These are phyloP conservation scores for Pachysandra terminalis DNA, from an alignment of 164 flowering plant species.

Conservation along the genomic window DNA sequence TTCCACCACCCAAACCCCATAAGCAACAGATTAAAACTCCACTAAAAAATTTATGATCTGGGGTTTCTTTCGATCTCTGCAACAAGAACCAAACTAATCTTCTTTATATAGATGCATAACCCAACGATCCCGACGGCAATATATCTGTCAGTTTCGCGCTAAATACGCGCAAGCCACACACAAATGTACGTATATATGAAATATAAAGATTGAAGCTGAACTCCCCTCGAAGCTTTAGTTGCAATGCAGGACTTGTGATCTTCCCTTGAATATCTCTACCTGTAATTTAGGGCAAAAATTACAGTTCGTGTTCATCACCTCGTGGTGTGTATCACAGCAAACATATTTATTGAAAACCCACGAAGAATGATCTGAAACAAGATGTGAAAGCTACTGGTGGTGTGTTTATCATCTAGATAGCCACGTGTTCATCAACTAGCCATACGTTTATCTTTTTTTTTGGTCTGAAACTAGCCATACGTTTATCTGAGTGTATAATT, in stretches of 20 bases:
- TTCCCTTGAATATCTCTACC: neutral
- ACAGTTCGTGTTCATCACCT: neutral
- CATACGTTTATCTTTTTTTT: no score
- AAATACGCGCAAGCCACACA: neutral
- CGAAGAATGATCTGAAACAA: no score
- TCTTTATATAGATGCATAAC: neutral
- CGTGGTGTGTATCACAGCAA: no score
- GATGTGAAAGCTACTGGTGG: no score
- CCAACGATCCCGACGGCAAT: neutral
- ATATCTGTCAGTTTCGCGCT: neutral
- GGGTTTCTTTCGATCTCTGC: neutral
- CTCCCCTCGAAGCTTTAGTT: neutral
- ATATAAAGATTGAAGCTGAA: neutral
- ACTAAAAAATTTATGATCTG: neutral
- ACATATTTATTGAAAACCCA: no score
- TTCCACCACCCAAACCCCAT: neutral
- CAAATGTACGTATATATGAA: neutral
- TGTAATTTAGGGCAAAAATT: neutral
- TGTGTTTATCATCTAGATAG: no score
- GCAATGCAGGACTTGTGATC: neutral
- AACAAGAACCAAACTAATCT: neutral
- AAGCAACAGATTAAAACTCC: neutral
- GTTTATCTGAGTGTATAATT: no score
- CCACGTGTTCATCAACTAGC: no score
- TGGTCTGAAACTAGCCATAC: no score